Conservation (phyloP, 192 early-diverging fungal genomes). For the Haplosporangium gracile region DNA sequence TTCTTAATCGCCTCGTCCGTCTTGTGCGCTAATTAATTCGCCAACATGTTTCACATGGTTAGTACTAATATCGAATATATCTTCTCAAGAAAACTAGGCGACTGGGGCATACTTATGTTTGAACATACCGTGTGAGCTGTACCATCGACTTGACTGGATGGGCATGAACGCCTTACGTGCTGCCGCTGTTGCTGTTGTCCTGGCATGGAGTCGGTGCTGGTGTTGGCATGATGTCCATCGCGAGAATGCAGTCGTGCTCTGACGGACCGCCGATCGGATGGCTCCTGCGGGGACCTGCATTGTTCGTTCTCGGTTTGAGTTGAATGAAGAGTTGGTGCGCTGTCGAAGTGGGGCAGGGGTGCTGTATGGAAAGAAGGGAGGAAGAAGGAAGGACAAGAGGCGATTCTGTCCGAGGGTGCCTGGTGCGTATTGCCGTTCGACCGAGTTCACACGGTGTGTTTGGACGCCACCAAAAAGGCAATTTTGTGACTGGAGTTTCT, state of each 20-base stretch:
- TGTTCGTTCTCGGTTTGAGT: not conserved
- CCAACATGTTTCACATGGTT: not conserved
- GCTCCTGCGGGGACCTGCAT: conserved; percentile 20
- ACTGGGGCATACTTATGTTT: not conserved
- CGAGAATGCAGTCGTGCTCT: not conserved
- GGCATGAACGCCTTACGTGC: not conserved
- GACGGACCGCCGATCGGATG: not conserved
- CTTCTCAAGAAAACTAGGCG: not conserved
- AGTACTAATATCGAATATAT: not conserved
- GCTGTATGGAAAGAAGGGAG: not conserved
- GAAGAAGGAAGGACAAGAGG: not conserved
- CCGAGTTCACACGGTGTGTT: conserved; percentile 12
- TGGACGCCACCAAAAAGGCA: conserved; percentile 7
- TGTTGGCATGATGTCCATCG: conserved; percentile 4
- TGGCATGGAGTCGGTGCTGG: not conserved
- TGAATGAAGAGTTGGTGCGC: not conserved
- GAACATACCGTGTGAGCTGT: conserved; percentile 44
- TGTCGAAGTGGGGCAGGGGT: not conserved
- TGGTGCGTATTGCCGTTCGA: too few relatives aligned
- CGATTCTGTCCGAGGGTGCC: not conserved
- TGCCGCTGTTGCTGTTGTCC: not conserved
- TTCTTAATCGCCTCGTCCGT: conserved; percentile 55
- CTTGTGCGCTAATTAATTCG: conserved; percentile 28
- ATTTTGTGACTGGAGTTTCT: not conserved
- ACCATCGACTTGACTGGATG: conserved; percentile 34